Evolutionary conservation across 257 asterid species (phyloP).

Genomic region (Nicotiana benthamiana): DNA sequence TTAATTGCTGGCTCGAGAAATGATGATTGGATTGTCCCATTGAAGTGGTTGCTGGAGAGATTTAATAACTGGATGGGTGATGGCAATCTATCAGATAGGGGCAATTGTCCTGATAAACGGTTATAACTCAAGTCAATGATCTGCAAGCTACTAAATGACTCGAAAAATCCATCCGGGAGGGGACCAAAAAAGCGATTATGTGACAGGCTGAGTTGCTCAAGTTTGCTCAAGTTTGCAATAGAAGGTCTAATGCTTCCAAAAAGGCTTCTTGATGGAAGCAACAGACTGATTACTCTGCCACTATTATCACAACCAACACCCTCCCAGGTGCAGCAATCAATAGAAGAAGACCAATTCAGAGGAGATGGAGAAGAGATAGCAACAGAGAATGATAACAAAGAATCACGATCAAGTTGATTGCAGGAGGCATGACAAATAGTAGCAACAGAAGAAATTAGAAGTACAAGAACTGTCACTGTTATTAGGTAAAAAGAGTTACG

Average conservation of each 20-base stretch:
- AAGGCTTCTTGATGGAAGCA: conserved; percentile 63
- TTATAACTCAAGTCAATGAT: conserved; percentile 66
- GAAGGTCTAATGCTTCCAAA: conserved; percentile 40
- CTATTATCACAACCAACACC: conserved; percentile 61
- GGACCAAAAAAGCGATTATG: conserved; percentile 50
- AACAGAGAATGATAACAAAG: conserved; percentile 40
- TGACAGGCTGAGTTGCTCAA: conserved; percentile 54
- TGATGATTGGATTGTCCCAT: conserved; percentile 40
- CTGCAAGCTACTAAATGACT: conserved; percentile 26
- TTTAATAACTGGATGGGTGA: conserved; percentile 31
- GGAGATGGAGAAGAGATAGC: conserved; percentile 38
- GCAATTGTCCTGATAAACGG: conserved; percentile 42
- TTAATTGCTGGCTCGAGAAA: conserved; percentile 35
- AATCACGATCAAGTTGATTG: conserved; percentile 34
- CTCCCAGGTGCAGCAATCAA: conserved; percentile 85
- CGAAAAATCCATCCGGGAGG: conserved; percentile 50
- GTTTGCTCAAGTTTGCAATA: conserved; percentile 43
- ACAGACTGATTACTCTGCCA: conserved; percentile 44
- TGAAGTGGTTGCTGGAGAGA: conserved; percentile 63
- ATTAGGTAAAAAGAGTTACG: conserved; percentile 14
- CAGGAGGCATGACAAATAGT: conserved; percentile 45
- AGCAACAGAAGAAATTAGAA: conserved; percentile 15
- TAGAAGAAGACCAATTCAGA: conserved; percentile 46
- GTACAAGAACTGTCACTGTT: conserved; percentile 10
- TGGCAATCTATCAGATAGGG: conserved; percentile 32